A percentile compares a stretch with the other conserved stretches of the same genome.
These are phyloP conservation scores for Mucor racemosus DNA, from an alignment of 371 early-diverging fungal genomes.

Conservation along the genomic window DNA sequence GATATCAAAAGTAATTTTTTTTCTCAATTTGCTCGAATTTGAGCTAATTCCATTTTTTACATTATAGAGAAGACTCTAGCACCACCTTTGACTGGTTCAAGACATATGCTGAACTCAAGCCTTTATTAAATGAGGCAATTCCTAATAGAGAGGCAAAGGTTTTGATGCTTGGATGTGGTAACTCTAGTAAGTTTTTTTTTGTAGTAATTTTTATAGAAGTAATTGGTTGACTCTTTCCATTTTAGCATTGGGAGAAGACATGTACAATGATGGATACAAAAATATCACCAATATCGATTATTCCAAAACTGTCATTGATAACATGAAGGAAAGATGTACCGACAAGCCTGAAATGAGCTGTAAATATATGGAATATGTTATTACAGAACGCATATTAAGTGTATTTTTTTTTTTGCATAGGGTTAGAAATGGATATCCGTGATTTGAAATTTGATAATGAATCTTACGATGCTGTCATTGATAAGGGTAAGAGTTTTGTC, in stretches of 20 bases:
- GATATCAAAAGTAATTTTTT: slow-evolving; percentile 41
- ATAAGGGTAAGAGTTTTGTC: slow-evolving; percentile 65
- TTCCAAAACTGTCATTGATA: slow-evolving; percentile 76
- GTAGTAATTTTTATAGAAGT: neutral
- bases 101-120: slow-evolving; percentile 75
- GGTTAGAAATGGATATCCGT: slow-evolving; percentile 85
- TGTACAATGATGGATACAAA: slow-evolving; percentile 81
- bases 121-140: slow-evolving; percentile 60
- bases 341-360: slow-evolving; percentile 68
- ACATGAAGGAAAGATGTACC: slow-evolving; percentile 70
- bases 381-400: neutral
- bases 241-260: slow-evolving; percentile 75
- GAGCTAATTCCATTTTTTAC: neutral
- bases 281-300: slow-evolving; percentile 84
- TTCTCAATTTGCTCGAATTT: neutral
- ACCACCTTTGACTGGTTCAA: slow-evolving; percentile 89
- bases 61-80: slow-evolving; percentile 52
- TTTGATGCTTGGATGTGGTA: slow-evolving; percentile 82
- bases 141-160: slow-evolving; percentile 63
- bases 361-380: slow-evolving; percentile 27
- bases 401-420: slow-evolving; percentile 28
- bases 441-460: slow-evolving; percentile 61
- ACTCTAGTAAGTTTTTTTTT: slow-evolving; percentile 59
- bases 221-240: neutral
- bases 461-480: slow-evolving; percentile 79